Percentiles rank a stretch among this genome's conserved stretches.
Evolutionary conservation across 345 rosid genomes (phyloP).

Genomic region (Lumnitzera racemosa): DNA sequence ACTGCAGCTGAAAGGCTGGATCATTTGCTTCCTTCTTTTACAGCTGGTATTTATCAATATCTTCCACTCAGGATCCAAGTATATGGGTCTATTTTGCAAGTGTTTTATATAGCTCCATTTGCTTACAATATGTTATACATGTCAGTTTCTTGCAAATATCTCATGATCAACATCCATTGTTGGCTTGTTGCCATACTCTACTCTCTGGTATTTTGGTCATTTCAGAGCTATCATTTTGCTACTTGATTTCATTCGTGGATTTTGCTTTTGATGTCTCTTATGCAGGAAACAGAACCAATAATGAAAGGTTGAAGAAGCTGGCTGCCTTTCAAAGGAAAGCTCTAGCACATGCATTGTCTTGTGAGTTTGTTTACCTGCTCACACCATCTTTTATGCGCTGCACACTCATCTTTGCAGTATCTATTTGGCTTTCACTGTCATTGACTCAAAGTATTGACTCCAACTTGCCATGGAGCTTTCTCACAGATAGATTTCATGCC

Average conservation of each 20-base stretch:
- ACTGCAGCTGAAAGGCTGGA: conserved; percentile 75
- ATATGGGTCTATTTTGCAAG: too few relatives aligned
- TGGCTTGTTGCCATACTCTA: too few relatives aligned
- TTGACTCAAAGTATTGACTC: too few relatives aligned
- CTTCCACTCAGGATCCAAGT: background rate
- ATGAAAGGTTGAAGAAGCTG: conserved; percentile 58
- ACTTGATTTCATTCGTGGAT: background rate
- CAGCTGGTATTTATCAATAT: conserved; percentile 22
- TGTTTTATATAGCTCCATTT: too few relatives aligned
- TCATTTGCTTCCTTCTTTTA: conserved; percentile 80
- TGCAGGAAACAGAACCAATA: conserved; percentile 20
- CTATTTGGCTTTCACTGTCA: too few relatives aligned
- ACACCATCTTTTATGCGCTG: background rate
- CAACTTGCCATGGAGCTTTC: too few relatives aligned
- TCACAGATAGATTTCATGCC: too few relatives aligned
- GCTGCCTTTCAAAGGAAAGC: conserved; percentile 86
- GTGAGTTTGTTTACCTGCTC: conserved; percentile 25
- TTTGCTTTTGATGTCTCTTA: background rate
- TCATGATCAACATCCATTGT: too few relatives aligned
- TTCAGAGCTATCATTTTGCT: background rate
- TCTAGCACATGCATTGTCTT: conserved; percentile 70
- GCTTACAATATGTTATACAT: too few relatives aligned
- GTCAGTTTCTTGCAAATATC: too few relatives aligned
- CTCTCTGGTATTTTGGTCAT: too few relatives aligned
- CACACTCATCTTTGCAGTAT: background rate